phyloP scores from a whole-genome alignment of 2,329 filamentous ascomycete genomes.

The Beauveria australis region DNA sequence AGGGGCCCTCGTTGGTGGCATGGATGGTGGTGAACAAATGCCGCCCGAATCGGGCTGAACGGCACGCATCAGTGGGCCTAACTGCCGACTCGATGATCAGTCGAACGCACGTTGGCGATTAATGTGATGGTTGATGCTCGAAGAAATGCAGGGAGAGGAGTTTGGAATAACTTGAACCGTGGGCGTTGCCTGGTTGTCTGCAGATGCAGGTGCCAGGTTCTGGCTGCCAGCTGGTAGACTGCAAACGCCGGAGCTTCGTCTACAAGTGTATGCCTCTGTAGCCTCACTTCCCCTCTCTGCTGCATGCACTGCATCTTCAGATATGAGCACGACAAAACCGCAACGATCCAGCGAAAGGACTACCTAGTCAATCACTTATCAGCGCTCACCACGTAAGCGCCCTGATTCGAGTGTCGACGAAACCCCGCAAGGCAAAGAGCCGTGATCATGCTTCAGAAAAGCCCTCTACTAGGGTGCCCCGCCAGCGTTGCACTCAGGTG shows the following conservation, averaged over 20 bases:
- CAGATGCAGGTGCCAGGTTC: neutral
- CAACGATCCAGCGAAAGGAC: neutral
- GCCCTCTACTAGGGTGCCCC: neutral
- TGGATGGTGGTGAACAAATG: neutral
- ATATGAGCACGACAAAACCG: neutral
- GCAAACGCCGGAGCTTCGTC: constrained; percentile 5
- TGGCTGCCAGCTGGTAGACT: neutral
- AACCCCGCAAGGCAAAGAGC: constrained; percentile 3
- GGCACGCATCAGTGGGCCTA: constrained; percentile 5
- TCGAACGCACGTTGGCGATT: neutral
- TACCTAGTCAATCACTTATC: neutral
- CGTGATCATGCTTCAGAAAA: constrained; percentile 4
- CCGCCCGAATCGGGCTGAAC: constrained; percentile 6
- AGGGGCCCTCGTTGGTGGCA: neutral
- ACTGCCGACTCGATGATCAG: neutral
- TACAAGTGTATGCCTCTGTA: neutral
- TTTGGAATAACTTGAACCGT: neutral
- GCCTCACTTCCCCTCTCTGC: neutral
- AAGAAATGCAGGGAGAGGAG: neutral
- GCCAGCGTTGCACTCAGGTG: neutral
- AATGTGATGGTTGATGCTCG: neutral
- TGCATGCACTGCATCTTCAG: neutral
- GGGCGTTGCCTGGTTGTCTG: neutral
- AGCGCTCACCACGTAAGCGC: neutral
- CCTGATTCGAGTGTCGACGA: neutral